phyloP scores from a whole-genome alignment of 257 asterid genomes.

The Solanum piurae region DNA sequence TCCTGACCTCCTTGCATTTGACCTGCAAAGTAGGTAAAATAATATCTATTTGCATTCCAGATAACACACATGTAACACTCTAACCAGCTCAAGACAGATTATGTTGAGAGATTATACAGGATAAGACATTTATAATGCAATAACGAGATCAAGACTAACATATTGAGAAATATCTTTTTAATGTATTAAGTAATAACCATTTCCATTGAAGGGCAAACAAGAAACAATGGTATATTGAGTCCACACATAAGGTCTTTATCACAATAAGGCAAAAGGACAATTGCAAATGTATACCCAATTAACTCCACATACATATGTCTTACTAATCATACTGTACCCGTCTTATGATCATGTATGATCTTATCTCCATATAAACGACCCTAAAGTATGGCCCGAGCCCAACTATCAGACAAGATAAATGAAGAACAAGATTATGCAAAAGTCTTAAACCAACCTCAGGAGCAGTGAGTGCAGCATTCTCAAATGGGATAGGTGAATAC shows the following conservation, averaged over 20 bases:
- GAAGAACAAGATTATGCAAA: background rate
- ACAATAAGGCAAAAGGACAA: background rate
- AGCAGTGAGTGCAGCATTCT: conserved; percentile 67
- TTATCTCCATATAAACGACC: background rate
- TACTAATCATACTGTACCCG: background rate
- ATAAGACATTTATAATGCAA: background rate
- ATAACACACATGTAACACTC: background rate
- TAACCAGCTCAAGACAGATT: background rate
- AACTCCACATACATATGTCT: background rate
- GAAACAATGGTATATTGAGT: background rate
- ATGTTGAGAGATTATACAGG: background rate
- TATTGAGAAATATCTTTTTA: background rate
- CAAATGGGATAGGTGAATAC: conserved; percentile 75
- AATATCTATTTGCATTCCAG: background rate
- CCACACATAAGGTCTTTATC: background rate
- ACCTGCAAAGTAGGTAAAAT: conserved; percentile 39
- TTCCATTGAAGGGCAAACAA: background rate
- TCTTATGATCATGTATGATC: background rate
- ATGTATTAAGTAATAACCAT: background rate
- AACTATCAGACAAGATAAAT: background rate
- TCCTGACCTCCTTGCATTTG: conserved; percentile 79
- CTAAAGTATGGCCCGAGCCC: background rate
- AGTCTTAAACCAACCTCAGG: conserved; percentile 62
- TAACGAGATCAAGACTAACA: background rate
- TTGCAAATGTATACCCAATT: background rate